phyloP scores from a whole-genome alignment of 225 moss, liverwort and hornwort species.

The Pseudoscleropodium purum region DNA sequence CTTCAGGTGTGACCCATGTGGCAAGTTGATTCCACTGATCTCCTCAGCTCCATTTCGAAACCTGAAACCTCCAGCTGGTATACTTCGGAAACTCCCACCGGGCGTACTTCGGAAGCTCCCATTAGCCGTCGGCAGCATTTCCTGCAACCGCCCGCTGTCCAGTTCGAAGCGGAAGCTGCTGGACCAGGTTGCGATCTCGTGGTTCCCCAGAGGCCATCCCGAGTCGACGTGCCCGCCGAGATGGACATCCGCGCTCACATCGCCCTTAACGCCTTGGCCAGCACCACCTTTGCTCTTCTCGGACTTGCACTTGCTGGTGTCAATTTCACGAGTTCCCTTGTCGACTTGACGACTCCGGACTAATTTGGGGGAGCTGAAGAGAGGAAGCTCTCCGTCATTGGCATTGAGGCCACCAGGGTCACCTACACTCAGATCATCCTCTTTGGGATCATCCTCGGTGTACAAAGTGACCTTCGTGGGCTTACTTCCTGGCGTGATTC shows the following conservation, averaged over 20 bases:
- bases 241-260: constrained; percentile 10
- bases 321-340: background rate
- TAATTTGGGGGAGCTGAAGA: background rate
- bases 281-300: background rate
- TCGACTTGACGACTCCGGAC: background rate
- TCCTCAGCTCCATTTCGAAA: constrained; percentile 1
- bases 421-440: background rate
- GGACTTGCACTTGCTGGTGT: background rate
- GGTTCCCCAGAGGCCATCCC: constrained; percentile 7
- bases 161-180: constrained; percentile 34
- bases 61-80: constrained; percentile 14
- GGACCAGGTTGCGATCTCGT: constrained; percentile 19
- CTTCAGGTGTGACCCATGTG: constrained; percentile 4
- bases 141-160: constrained; percentile 1
- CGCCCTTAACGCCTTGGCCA: background rate
- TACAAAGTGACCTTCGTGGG: constrained; percentile 4
- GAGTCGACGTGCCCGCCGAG: background rate
- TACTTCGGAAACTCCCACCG: constrained; percentile 8
- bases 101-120: constrained; percentile 13
- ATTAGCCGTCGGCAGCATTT: background rate
- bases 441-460: background rate
- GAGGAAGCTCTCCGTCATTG: constrained; percentile 20
- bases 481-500: background rate
- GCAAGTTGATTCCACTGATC: background rate
- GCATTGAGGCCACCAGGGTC: background rate